These are phyloP conservation scores for Lecanicillium sp. DNA, from an alignment of 2,329 filamentous ascomycete genomes.

Conservation along the genomic window DNA sequence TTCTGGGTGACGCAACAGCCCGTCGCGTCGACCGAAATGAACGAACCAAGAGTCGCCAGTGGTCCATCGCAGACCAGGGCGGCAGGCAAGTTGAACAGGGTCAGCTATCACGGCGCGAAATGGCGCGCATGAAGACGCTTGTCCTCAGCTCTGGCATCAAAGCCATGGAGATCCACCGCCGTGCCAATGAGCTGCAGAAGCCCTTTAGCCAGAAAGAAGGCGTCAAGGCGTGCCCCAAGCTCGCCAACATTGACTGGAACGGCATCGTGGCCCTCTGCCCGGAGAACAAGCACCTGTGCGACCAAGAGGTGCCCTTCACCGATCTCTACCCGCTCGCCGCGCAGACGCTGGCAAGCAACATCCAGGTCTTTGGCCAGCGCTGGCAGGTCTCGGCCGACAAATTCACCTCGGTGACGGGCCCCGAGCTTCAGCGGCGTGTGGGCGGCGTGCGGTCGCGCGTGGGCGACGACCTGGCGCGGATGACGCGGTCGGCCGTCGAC, in stretches of 20 bases:
- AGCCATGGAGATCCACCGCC: conserved; percentile 69
- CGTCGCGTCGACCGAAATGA: conserved; percentile 18
- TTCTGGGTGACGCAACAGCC: conserved; percentile 17
- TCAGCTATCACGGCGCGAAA: conserved; percentile 59
- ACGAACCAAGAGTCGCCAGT: conserved; percentile 34
- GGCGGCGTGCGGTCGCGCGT: conserved; percentile 42
- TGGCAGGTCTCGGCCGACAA: conserved; percentile 55
- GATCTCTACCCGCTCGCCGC: conserved; percentile 48
- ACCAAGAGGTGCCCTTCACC: conserved; percentile 32
- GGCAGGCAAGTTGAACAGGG: conserved; percentile 29
- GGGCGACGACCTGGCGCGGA: conserved; percentile 47
- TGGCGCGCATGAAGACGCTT: conserved; percentile 70
- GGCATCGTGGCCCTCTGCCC: conserved; percentile 39
- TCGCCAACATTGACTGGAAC: conserved; percentile 29
- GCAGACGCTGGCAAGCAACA: conserved; percentile 42
- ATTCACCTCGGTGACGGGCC: conserved; percentile 53
- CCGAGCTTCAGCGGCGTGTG: conserved; percentile 44
- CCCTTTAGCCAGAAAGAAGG: conserved; percentile 24
- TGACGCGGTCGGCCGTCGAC: conserved; percentile 64
- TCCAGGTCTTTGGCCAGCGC: conserved; percentile 41
- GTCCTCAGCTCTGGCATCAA: conserved; percentile 85
- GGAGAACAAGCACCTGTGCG: conserved; percentile 26
- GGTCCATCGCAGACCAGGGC: conserved; percentile 44
- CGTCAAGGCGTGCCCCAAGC: conserved; percentile 18
- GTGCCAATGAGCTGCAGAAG: conserved; percentile 47